Evolutionary conservation across 352 stramenopile genomes (phyloP).

Genomic region (Globisporangium sylvaticum): DNA sequence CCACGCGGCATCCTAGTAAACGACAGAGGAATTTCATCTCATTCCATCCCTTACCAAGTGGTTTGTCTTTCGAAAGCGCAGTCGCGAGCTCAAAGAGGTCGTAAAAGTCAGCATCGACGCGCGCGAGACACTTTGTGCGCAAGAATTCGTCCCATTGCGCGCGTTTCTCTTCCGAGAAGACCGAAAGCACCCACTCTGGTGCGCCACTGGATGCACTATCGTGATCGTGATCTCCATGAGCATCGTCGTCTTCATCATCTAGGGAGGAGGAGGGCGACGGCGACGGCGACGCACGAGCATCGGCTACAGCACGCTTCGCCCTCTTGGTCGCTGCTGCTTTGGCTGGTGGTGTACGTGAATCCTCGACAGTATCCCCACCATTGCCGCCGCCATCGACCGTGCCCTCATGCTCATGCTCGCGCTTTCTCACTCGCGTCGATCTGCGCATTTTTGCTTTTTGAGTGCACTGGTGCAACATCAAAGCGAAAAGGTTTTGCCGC

Average conservation of each 20-base stretch:
- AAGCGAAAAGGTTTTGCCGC: not conserved
- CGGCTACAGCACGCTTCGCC: not conserved
- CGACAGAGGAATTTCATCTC: not conserved
- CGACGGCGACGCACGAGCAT: not conserved
- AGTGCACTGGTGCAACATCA: not conserved
- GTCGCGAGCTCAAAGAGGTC: slow-evolving; percentile 40
- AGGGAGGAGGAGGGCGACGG: not conserved
- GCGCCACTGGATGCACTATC: no score
- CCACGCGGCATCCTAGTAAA: not conserved
- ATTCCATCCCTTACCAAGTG: slow-evolving; percentile 24
- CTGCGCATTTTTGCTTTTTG: slow-evolving; percentile 18
- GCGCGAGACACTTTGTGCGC: slow-evolving; percentile 28
- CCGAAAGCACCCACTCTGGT: not conserved
- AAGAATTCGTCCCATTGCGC: slow-evolving; percentile 39
- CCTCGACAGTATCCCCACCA: not conserved
- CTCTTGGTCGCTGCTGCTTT: not conserved
- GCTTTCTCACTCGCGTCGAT: slow-evolving; percentile 21
- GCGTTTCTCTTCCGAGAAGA: slow-evolving; percentile 16
- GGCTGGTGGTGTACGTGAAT: not conserved
- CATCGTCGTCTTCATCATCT: not conserved
- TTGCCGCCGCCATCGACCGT: not conserved
- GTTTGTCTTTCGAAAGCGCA: slow-evolving; percentile 23
- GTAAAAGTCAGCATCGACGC: slow-evolving; percentile 37
- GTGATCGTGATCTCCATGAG: not conserved
- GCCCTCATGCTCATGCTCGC: slow-evolving; percentile 10